Evolutionary conservation across 495 filamentous ascomycete genomes (phyloP).

Genomic region (Amorphotheca resinae): DNA sequence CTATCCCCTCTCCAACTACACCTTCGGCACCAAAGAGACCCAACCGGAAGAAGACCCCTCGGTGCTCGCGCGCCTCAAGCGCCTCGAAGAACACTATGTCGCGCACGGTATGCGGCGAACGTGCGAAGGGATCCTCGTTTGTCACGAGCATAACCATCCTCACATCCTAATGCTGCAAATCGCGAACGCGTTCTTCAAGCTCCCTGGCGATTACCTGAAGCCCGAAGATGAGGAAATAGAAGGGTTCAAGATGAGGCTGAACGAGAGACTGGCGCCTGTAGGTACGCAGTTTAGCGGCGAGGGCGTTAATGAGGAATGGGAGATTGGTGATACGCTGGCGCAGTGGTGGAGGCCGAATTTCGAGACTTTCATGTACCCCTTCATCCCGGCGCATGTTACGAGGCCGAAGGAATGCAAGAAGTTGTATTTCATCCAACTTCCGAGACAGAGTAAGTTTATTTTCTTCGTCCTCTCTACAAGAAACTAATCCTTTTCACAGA

Average conservation of each 20-base stretch:
- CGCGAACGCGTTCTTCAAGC: constrained; percentile 97
- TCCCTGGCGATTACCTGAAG: constrained; percentile 92
- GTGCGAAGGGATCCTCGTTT: constrained; percentile 91
- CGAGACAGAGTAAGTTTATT: constrained; percentile 63
- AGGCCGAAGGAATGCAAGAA: constrained; percentile 99
- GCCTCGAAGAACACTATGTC: constrained; percentile 88
- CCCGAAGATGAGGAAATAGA: constrained; percentile 82
- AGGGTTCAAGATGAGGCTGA: constrained; percentile 84
- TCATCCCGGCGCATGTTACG: constrained; percentile 87
- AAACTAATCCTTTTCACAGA: constrained; percentile 36
- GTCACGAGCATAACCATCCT: constrained; percentile 97
- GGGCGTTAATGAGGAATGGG: constrained; percentile 80
- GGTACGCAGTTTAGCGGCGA: constrained; percentile 78
- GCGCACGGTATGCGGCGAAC: constrained; percentile 91
- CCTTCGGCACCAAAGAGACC: constrained; percentile 93
- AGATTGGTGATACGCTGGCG: constrained; percentile 84
- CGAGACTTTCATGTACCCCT: constrained; percentile 99
- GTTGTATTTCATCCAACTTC: constrained; percentile 90
- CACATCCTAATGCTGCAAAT: constrained; percentile 98
- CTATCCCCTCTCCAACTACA: constrained; percentile 95
- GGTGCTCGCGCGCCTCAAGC: constrained; percentile 79
- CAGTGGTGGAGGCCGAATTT: constrained; percentile 99
- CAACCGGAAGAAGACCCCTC: constrained; percentile 97
- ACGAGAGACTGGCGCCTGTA: constrained; percentile 84
- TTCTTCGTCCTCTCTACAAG: neutral